Percentiles rank a stretch among this genome's conserved stretches.
phyloP scores from a whole-genome alignment of 306 rosid genomes.

The Macrotyloma uniflorum region DNA sequence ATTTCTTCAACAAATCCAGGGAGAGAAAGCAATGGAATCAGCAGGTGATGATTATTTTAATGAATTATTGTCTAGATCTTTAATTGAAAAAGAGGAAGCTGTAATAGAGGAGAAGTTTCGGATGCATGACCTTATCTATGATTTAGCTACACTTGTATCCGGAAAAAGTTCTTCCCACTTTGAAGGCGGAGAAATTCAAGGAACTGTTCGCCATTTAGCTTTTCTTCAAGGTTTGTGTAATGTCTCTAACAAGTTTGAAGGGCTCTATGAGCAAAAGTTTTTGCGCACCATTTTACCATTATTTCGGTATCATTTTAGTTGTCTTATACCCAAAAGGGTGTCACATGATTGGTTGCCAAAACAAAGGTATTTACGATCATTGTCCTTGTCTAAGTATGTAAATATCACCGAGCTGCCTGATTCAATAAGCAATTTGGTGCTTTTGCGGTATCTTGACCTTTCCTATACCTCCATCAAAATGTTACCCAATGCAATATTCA shows the following conservation, averaged over 20 bases:
- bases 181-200: neutral
- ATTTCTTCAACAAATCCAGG: too few relatives aligned
- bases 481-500: neutral
- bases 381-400: neutral
- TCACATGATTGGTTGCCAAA: neutral
- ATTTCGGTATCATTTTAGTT: too few relatives aligned
- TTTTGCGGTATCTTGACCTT: neutral
- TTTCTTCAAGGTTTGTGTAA: neutral
- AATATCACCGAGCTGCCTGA: neutral
- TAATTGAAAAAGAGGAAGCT: neutral
- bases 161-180: neutral
- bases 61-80: neutral
- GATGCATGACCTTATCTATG: neutral
- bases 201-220: neutral
- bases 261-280: neutral
- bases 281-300: neutral
- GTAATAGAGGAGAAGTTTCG: neutral
- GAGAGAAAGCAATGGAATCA: neutral
- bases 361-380: neutral
- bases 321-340: neutral
- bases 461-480: neutral
- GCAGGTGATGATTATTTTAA: neutral
- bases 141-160: neutral
- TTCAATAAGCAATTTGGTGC: neutral
- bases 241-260: neutral